phyloP scores from a whole-genome alignment of 257 asterid genomes.

The Nicotiana benthamiana region DNA sequence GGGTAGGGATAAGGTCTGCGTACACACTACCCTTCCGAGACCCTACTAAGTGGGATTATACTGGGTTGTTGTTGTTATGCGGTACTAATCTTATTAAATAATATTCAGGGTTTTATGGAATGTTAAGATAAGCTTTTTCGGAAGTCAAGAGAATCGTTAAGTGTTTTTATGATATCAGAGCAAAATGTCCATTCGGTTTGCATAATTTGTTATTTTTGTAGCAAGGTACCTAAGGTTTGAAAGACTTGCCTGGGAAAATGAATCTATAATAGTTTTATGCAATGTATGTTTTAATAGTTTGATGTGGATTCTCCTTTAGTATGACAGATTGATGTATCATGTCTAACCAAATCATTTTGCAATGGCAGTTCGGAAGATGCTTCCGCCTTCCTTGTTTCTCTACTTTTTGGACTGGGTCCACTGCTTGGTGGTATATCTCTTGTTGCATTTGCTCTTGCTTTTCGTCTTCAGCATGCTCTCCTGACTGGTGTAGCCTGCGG shows the following conservation, averaged over 20 bases:
- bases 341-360: slow-evolving; percentile 3
- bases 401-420: slow-evolving; percentile 88
- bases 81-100: not conserved
- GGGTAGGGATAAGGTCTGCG: too few species aligned
- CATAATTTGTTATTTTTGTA: not conserved
- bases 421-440: slow-evolving; percentile 80
- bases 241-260: not conserved
- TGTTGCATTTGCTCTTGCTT: slow-evolving; percentile 68
- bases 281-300: not conserved
- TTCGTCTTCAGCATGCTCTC: slow-evolving; percentile 81
- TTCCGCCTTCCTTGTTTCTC: slow-evolving; percentile 80
- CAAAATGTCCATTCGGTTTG: not conserved
- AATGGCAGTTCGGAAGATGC: slow-evolving; percentile 84
- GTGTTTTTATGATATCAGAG: not conserved
- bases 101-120: not conserved
- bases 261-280: not conserved
- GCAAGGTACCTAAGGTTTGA: not conserved
- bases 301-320: not conserved
- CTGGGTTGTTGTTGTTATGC: too few species aligned
- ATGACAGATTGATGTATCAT: not conserved
- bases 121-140: not conserved
- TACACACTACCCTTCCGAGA: too few species aligned
- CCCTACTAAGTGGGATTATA: too few species aligned
- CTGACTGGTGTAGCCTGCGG: slow-evolving; percentile 93
- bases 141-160: not conserved